Evolutionary conservation across 2,329 filamentous ascomycete species (phyloP), one percentile per base, ranked within the genome.

Genomic region (Aureobasidium sp.): DNA sequence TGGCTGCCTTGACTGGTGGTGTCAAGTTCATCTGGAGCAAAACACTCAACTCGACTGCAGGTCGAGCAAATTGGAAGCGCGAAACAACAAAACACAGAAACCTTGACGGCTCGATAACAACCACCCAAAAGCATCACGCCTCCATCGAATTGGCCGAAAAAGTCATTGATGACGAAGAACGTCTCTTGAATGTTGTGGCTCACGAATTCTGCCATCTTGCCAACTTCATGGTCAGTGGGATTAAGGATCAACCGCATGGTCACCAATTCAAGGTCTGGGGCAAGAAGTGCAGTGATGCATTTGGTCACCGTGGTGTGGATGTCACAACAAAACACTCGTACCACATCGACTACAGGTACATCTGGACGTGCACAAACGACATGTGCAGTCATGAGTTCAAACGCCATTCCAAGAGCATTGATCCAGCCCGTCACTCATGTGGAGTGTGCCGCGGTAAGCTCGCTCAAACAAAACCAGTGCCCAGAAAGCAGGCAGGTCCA

Each of bases 191-290:
- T 73, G 91, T 94, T 0, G 77, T 97, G n/a, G 91, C 93, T 0
- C 94, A 99, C 72, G 94, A 99, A 69, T 97, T 94, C 77, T 97
- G 94, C 73, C 94, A 99, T 71, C 78, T 97, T 1, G 87, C 90
- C 47, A 96, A 91, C 69, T 97, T 93, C 73, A 95, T 97, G 85
- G 79, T 97, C 65, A 87, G 82, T 53, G 85, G 86, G 39, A 78
- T 92, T 39, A 86, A 84, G 47, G 86, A 85, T 61, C 87, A 89
- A 64, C 90, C 91, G 0, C 92, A 97, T 71, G 92, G 92, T 24
- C 81, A 83, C 14, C 88, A 90, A 68, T 97, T 97, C 81, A 92
- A 95, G 73, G 71, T 74, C 1, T 96, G 91, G 84, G 85, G 86
- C 79, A 4, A 69, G 72, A 56, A 82, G 78, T 72, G 84, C 77